Evolutionary conservation across 2,329 filamentous ascomycete species (phyloP), one percentile per base, ranked within the genome.

Genomic region (Rutstroemia sp.): DNA sequence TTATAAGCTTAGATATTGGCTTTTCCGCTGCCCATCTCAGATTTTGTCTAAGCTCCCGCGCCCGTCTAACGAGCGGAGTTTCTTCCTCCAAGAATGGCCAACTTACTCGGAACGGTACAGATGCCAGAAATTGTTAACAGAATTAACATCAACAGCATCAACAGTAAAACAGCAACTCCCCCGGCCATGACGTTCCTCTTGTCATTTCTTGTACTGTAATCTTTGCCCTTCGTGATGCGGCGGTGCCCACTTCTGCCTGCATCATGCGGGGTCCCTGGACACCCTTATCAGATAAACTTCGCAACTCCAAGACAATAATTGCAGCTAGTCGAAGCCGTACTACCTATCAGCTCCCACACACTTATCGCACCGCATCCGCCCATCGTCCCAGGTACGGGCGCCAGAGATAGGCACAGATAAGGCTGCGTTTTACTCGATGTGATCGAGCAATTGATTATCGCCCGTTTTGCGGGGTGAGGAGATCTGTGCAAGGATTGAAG

Each of bases 341-440:
- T 17, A 44, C 52, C 52, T 54, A 54, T 49, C 45, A 54, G 39
- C 34, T 23, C 14, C 30, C 10, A 30, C 52, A 54, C 39, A 34
- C 30, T 49, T 54, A 54, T 54, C 51, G 46, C 25, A 6, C 30
- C 25, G 19, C 51, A 45, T 45, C 25, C 45, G 34, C n/a, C 23
- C 21, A 54, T 30, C 34, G 45, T 23, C 25, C 34, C 4, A 23
- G 16, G 17, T 37, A 34, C 25, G 19, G 9, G 21, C 17, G 17
- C 9, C 16, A 23, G 8, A 55, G 47, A 55, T 51, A 55, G 23
- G 47, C 42, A 16, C 38, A 55, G 53, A 55, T 55, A 55, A 55
- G 53, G 53, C 47, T 51, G 25, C 5, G n/a, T 45, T 38, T 56
- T 56, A 56, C 53, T 56, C 53, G 53, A 56, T 56, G 23, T 56